A percentile compares a stretch with the other conserved stretches of the same genome.
phyloP scores from a whole-genome alignment of 164 flowering plant species.

The Houttuynia cordata region DNA sequence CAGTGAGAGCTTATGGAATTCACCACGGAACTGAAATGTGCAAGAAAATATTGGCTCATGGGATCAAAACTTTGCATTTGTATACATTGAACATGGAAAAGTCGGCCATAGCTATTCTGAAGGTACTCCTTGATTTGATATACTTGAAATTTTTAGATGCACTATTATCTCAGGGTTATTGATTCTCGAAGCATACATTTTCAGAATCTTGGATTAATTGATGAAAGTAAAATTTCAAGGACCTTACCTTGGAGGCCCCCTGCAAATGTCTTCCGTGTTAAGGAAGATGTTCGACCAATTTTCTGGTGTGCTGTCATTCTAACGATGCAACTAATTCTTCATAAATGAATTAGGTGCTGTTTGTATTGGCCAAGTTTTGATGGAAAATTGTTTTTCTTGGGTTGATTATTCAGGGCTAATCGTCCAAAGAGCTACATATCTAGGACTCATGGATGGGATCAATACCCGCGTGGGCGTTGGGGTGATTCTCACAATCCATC shows the following conservation, averaged over 20 bases:
- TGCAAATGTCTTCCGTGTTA: slow-evolving; percentile 63
- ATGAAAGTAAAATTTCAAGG: slow-evolving; percentile 75
- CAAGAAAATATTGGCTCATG: slow-evolving; percentile 83
- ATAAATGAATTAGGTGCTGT: not conserved
- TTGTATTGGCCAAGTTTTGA: not conserved
- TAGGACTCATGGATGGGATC: slow-evolving; percentile 87
- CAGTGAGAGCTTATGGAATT: slow-evolving; percentile 80
- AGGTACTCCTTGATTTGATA: slow-evolving; percentile 25
- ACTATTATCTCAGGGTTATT: not conserved
- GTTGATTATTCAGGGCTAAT: slow-evolving; percentile 56
- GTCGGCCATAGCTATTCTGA: slow-evolving; percentile 78
- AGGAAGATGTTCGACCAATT: slow-evolving; percentile 92
- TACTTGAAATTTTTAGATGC: not conserved
- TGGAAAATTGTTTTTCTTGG: no score
- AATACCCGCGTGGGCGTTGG: slow-evolving; percentile 87
- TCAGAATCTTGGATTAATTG: slow-evolving; percentile 89
- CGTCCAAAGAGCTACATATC: slow-evolving; percentile 93
- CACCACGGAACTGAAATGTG: slow-evolving; percentile 99
- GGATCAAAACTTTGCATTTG: slow-evolving; percentile 80
- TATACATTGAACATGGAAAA: slow-evolving; percentile 94
- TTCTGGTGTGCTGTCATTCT: slow-evolving; percentile 52
- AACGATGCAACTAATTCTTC: not conserved
- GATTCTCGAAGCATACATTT: not conserved
- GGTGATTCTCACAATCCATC: slow-evolving; percentile 80
- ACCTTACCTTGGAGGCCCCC: slow-evolving; percentile 91